Evolutionary conservation across 805 yeast genomes (phyloP), one percentile per base, ranked within the genome.

Genomic region (Ascoidea rubescens): DNA sequence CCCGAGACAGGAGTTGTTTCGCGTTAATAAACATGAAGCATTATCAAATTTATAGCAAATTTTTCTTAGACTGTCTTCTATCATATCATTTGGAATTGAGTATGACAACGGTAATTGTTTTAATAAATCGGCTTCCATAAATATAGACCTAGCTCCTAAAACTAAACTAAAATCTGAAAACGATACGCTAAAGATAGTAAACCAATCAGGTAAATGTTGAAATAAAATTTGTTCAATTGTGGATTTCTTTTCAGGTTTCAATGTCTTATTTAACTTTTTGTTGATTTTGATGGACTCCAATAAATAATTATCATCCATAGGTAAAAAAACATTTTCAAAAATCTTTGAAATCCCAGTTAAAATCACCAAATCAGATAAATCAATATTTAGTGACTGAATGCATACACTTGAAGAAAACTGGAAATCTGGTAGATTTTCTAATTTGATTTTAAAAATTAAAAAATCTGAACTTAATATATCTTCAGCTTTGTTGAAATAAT

Each of bases 111-210:
- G 64, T 1, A 65, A 50, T 3, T 56, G 52, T 28, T 69, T 63
- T 48, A 71, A 64, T 1, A 67, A 57, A 30, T 67, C 70, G 17
- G 70, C 65, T 4, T 75, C 71, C 59, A 73, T 61, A 49, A 73
- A 62, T 1, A 73, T 64, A 1, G 77, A 73, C 45, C 78, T 64
- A 6, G 73, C 66, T 4, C 76, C 77, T 10, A 71, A 48, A 3
- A 62, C 52, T 0, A 69, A 32, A 2, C 54, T 55, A 5, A 68
- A 57, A 12, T 62, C 57, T 12, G 53, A 49, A 5, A 64, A 48
- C 48, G 55, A 56, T 30, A 71, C 14, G 16, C 57, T 60, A 5
- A 64, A 14, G 5, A 56, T 58, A 45, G 63, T 62, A 31, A 72
- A 62, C 64, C 68, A 65, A 1, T 47, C 32, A 4, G 75, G 75